Conservation (phyloP, 1,139 yeast species). For the Yamadazyma epiphylla region DNA sequence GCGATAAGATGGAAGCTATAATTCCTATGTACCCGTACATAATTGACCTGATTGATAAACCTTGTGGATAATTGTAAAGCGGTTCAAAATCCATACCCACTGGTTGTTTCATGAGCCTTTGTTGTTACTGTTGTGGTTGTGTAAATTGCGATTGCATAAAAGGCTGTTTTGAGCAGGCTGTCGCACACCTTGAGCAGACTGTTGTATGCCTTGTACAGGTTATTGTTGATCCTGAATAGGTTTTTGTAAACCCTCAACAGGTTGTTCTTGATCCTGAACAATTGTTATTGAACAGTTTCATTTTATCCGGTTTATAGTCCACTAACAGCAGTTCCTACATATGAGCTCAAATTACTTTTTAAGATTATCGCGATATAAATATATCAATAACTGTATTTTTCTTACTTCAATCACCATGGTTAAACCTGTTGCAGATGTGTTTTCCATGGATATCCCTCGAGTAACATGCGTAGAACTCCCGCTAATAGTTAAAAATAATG, state of each 20-base stretch:
- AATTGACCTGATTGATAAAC: conserved; percentile 4
- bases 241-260: too few species aligned
- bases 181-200: conserved; percentile 9
- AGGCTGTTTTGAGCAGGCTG: conserved; percentile 7
- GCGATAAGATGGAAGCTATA: not conserved
- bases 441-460: conserved; percentile 71
- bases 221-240: too few species aligned
- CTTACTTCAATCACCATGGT: too few species aligned
- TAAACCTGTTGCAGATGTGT: conserved; percentile 53
- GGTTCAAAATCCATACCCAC: conserved; percentile 9
- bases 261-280: too few species aligned
- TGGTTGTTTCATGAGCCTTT: conserved; percentile 7
- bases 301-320: conserved; percentile 16
- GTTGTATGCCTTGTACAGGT: conserved; percentile 14
- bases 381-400: too few species aligned
- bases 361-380: too few species aligned
- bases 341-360: conserved; percentile 21
- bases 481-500: conserved; percentile 57
- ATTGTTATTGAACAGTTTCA: conserved; percentile 17
- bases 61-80: conserved; percentile 5
- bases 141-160: conserved; percentile 8
- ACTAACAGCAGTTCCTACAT: conserved; percentile 20
- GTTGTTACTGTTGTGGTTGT: conserved; percentile 12
- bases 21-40: conserved; percentile 1
- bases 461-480: conserved; percentile 80